A percentile compares a stretch with the other conserved stretches of the same genome.
These are phyloP conservation scores for Vitis cinerea DNA, from an alignment of 164 flowering plant species.

Conservation along the genomic window DNA sequence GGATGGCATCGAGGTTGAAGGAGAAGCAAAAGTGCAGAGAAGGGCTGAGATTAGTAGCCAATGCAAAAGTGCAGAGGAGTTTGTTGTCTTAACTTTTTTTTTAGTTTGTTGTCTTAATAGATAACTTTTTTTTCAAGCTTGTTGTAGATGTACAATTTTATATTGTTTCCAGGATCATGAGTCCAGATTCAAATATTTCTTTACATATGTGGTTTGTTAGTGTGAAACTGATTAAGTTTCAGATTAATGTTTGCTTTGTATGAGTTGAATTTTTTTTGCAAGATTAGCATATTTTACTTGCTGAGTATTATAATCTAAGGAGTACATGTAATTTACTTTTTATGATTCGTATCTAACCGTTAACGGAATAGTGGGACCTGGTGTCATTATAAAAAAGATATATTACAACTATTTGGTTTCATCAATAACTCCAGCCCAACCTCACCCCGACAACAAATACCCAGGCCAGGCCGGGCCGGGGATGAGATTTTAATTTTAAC, in stretches of 20 bases:
- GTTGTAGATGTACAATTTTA: not conserved
- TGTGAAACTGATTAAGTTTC: not conserved
- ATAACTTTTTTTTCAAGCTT: not conserved
- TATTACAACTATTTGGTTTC: too few species aligned
- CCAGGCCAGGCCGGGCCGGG: too few species aligned
- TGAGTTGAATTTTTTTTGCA: not conserved
- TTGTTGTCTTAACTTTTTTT: not conserved
- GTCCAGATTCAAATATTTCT: not conserved
- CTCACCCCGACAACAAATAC: too few species aligned
- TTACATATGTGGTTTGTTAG: not conserved
- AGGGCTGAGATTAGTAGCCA: slow-evolving; percentile 56
- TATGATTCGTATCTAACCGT: too few species aligned
- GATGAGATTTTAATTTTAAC: too few species aligned
- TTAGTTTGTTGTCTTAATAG: too few species aligned
- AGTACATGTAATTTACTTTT: too few species aligned
- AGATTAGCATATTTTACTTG: too few species aligned
- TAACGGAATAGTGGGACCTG: too few species aligned
- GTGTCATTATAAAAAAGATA: too few species aligned
- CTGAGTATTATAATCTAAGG: too few species aligned
- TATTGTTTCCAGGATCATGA: not conserved
- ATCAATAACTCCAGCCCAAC: too few species aligned
- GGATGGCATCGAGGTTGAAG: slow-evolving; percentile 78
- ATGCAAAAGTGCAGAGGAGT: not conserved
- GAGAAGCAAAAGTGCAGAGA: slow-evolving; percentile 70
- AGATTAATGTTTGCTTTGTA: not conserved